These are phyloP conservation scores for Ramicandelaber brevisporus DNA, from an alignment of 192 early-diverging fungal genomes.

Conservation along the genomic window DNA sequence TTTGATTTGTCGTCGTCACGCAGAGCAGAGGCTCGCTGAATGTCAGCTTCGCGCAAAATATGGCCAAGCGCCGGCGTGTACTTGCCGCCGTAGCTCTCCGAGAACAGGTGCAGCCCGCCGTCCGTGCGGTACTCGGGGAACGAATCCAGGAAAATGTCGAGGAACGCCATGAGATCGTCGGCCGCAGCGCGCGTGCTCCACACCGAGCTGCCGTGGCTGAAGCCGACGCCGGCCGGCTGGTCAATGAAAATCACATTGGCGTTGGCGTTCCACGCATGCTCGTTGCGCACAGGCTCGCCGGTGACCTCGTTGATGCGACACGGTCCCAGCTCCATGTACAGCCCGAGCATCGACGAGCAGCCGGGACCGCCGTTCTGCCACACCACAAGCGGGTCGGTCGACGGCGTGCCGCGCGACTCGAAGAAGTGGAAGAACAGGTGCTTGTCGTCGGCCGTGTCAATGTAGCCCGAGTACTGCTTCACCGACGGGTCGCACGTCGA, in stretches of 20 bases:
- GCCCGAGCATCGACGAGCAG: constrained; percentile 42
- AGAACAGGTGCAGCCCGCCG: constrained; percentile 15
- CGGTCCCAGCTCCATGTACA: constrained; percentile 54
- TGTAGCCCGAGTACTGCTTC: constrained; percentile 60
- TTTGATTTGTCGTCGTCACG: too few relatives aligned
- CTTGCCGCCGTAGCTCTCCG: constrained; percentile 25
- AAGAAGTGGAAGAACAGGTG: constrained; percentile 50
- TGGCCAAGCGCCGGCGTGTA: constrained; percentile 20
- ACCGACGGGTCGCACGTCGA: constrained; percentile 67
- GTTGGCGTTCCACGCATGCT: constrained; percentile 37
- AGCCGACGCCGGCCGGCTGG: constrained; percentile 44
- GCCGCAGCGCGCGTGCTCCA: constrained; percentile 16
- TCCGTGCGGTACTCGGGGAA: too few relatives aligned
- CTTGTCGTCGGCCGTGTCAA: constrained; percentile 24
- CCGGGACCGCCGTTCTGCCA: constrained; percentile 60
- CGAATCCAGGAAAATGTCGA: constrained; percentile 11
- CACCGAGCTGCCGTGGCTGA: constrained; percentile 25
- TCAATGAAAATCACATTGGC: constrained; percentile 26
- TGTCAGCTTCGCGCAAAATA: constrained; percentile 11
- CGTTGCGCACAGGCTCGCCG: too few relatives aligned
- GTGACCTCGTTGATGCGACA: constrained; percentile 22
- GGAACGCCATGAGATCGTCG: constrained; percentile 18
- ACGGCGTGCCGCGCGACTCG: constrained; percentile 22
- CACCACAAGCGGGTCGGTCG: constrained; percentile 36
- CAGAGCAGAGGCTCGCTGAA: too few relatives aligned